phyloP scores from a whole-genome alignment of 2,329 filamentous ascomycete species.

The Didymella segeticola region DNA sequence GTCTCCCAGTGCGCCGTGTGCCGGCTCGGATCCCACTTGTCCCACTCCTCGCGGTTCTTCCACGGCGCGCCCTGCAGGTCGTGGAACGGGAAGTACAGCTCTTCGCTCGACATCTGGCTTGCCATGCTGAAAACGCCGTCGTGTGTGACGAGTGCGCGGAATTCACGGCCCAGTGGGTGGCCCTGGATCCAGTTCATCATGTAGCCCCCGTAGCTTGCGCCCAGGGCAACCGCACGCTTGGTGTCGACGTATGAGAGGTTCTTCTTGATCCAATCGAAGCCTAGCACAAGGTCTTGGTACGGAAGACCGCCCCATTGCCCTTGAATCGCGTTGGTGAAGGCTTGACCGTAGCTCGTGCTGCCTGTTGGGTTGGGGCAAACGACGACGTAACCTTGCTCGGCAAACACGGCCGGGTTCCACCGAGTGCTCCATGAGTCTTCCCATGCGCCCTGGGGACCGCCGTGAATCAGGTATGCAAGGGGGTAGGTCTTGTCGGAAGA shows the following conservation, averaged over 20 bases:
- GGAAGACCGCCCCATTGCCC: slow-evolving; percentile 85
- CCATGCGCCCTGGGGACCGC: slow-evolving; percentile 82
- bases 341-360: slow-evolving; percentile 81
- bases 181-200: slow-evolving; percentile 86
- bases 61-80: slow-evolving; percentile 48
- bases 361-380: slow-evolving; percentile 85
- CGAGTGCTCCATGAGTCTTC: slow-evolving; percentile 77
- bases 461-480: slow-evolving; percentile 80
- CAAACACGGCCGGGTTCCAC: slow-evolving; percentile 87
- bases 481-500: slow-evolving; percentile 76
- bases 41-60: slow-evolving; percentile 57
- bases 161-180: slow-evolving; percentile 78
- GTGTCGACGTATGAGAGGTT: slow-evolving; percentile 74
- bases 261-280: slow-evolving; percentile 74
- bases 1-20: slow-evolving; percentile 76
- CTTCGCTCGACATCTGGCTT: slow-evolving; percentile 58
- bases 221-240: slow-evolving; percentile 72
- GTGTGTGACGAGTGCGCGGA: slow-evolving; percentile 88
- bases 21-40: slow-evolving; percentile 63
- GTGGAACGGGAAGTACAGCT: slow-evolving; percentile 60
- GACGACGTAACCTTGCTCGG: slow-evolving; percentile 85
- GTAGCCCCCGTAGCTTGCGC: slow-evolving; percentile 61
- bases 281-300: slow-evolving; percentile 80
- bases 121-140: slow-evolving; percentile 79
- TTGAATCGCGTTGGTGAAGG: slow-evolving; percentile 76